Conservation (phyloP, 352 stramenopile genomes). For the Phytophthora constricta region DNA sequence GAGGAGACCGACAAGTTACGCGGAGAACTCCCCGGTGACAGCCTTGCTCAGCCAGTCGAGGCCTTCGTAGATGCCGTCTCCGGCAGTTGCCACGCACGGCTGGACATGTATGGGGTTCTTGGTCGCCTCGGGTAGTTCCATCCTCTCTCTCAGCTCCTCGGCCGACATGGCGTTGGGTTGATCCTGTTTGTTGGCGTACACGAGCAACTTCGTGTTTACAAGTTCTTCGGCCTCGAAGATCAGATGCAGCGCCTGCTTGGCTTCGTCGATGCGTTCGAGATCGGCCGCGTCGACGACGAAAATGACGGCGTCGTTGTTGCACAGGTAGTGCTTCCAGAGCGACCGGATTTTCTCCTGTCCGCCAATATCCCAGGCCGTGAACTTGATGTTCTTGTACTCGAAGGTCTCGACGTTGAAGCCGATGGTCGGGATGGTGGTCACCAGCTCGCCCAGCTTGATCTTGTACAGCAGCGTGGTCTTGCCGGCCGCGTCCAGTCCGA, state of each 20-base stretch:
- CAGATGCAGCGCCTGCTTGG: conserved; percentile 44
- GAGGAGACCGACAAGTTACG: too few relatives aligned
- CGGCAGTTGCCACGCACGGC: conserved; percentile 31
- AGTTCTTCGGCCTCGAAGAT: conserved; percentile 59
- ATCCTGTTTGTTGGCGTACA: conserved; percentile 68
- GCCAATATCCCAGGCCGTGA: conserved; percentile 89
- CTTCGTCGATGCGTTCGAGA: conserved; percentile 52
- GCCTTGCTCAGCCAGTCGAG: conserved; percentile 56
- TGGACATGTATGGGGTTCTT: conserved; percentile 47
- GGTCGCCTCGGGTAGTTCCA: conserved; percentile 46
- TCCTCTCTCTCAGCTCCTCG: conserved; percentile 37
- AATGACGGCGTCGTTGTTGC: conserved; percentile 73
- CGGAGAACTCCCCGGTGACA: conserved; percentile 29
- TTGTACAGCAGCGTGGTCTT: conserved; percentile 97
- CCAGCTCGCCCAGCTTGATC: conserved; percentile 77
- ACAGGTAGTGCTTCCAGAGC: conserved; percentile 81
- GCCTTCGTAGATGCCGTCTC: conserved; percentile 54
- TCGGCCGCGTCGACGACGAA: conserved; percentile 85
- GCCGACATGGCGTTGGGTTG: conserved; percentile 34
- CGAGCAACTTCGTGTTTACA: conserved; percentile 44
- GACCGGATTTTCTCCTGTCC: conserved; percentile 45
- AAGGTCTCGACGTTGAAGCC: conserved; percentile 90
- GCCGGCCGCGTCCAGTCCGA: conserved; percentile 94
- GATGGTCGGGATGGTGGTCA: conserved; percentile 85
- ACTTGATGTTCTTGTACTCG: conserved; percentile 69